Conservation (phyloP, 768 basidiomycete genomes). For the Tulasnella sp. region DNA sequence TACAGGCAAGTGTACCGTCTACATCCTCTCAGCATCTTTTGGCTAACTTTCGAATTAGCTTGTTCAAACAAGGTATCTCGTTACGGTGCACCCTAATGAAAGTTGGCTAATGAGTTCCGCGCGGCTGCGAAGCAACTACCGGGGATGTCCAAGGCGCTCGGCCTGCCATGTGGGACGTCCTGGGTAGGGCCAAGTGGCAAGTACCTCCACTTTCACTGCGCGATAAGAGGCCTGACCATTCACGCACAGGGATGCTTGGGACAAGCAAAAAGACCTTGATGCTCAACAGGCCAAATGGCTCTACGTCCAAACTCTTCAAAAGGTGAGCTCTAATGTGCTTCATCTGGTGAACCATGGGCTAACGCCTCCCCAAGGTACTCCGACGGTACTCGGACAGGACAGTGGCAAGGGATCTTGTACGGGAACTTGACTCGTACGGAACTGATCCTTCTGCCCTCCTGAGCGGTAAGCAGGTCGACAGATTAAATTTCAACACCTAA, state of each 20-base stretch:
- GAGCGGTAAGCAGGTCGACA: constrained; percentile 49
- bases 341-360: not conserved
- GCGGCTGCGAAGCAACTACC: constrained; percentile 61
- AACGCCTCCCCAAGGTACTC: constrained; percentile 53
- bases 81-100: not conserved
- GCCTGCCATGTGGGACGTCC: constrained; percentile 86
- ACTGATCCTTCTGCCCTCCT: constrained; percentile 61
- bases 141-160: constrained; percentile 78
- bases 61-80: constrained; percentile 84
- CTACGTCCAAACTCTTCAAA: constrained; percentile 84
- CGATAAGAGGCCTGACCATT: not conserved
- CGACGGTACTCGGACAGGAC: constrained; percentile 82
- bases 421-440: constrained; percentile 74
- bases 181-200: constrained; percentile 90
- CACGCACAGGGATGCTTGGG: constrained; percentile 84
- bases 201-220: constrained; percentile 31
- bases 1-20: constrained; percentile 59
- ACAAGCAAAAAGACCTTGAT: constrained; percentile 81
- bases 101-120: not conserved
- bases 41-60: constrained; percentile 44
- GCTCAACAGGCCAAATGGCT: constrained; percentile 77
- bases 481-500: not conserved
- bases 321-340: constrained; percentile 46
- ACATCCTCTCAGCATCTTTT: not conserved
- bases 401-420: constrained; percentile 65